These are phyloP conservation scores for Neurospora sp. DNA, from an alignment of 495 filamentous ascomycete species.

Conservation along the genomic window DNA sequence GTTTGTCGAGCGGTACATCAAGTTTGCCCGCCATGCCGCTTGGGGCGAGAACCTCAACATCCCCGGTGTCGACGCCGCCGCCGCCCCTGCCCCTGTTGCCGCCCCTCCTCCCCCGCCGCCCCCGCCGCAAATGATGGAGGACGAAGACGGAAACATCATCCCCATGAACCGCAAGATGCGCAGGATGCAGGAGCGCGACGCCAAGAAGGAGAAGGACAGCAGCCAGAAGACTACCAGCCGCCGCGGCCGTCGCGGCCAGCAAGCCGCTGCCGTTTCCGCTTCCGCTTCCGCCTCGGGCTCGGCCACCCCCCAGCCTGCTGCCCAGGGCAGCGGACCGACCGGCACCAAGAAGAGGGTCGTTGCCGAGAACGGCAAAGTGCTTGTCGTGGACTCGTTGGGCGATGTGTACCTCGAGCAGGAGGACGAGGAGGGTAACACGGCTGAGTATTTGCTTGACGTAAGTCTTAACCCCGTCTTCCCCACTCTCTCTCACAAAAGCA, in stretches of 20 bases:
- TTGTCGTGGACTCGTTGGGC: conserved; percentile 84
- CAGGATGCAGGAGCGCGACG: conserved; percentile 73
- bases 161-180: conserved; percentile 80
- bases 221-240: conserved; percentile 19
- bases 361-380: conserved; percentile 87
- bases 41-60: conserved; percentile 56
- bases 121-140: conserved; percentile 29
- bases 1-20: conserved; percentile 85
- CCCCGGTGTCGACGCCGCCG: conserved; percentile 49
- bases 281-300: conserved; percentile 15
- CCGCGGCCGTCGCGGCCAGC: conserved; percentile 8
- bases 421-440: conserved; percentile 70
- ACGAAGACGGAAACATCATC: conserved; percentile 36
- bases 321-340: conserved; percentile 35
- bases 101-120: conserved; percentile 23
- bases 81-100: conserved; percentile 29
- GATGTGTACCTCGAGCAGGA: conserved; percentile 89
- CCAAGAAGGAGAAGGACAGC: conserved; percentile 50
- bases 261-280: conserved; percentile 1
- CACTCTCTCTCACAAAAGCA: neutral
- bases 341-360: conserved; percentile 74
- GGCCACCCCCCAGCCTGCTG: conserved; percentile 20
- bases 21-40: conserved; percentile 73
- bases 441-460: conserved; percentile 78
- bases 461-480: conserved; percentile 17